These are phyloP conservation scores for Sanghuangporus sanghuang DNA, from an alignment of 1,284 basidiomycete genomes.

Conservation along the genomic window DNA sequence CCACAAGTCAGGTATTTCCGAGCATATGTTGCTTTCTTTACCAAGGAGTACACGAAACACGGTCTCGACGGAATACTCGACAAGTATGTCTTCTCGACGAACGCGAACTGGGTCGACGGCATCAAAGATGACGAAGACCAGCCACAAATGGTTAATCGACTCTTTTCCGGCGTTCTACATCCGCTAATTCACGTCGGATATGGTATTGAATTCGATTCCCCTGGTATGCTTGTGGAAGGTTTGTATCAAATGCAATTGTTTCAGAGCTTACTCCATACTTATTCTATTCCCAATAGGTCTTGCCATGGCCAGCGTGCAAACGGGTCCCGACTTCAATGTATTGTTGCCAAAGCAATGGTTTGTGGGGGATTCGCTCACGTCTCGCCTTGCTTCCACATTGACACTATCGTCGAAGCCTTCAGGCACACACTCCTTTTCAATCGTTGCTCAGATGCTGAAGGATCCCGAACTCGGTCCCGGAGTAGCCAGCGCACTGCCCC, in stretches of 20 bases:
- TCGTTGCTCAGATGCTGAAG: constrained; percentile 41
- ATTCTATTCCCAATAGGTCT: constrained; percentile 2
- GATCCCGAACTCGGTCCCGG: constrained; percentile 33
- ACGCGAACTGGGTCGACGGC: constrained; percentile 39
- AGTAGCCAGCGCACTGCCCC: not conserved
- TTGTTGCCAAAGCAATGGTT: constrained; percentile 9
- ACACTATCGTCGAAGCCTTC: not conserved
- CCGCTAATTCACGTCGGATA: constrained; percentile 63
- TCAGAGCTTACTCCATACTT: not conserved
- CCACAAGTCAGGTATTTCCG: constrained; percentile 43
- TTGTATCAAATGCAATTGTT: constrained; percentile 1
- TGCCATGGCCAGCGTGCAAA: constrained; percentile 9
- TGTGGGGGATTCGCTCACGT: not conserved
- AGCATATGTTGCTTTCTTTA: constrained; percentile 54
- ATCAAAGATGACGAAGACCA: constrained; percentile 28
- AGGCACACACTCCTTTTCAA: constrained; percentile 35
- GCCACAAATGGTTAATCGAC: constrained; percentile 56
- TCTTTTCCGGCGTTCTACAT: constrained; percentile 55
- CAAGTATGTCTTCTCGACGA: constrained; percentile 50
- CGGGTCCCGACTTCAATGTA: constrained; percentile 2
- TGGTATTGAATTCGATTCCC: constrained; percentile 57
- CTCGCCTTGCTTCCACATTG: not conserved
- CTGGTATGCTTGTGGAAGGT: constrained; percentile 64
- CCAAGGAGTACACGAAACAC: constrained; percentile 35
- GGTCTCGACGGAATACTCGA: constrained; percentile 42